A percentile compares a stretch with the other conserved stretches of the same genome.
phyloP scores from a whole-genome alignment of 805 yeast species.

The Clavispora carvajalis region DNA sequence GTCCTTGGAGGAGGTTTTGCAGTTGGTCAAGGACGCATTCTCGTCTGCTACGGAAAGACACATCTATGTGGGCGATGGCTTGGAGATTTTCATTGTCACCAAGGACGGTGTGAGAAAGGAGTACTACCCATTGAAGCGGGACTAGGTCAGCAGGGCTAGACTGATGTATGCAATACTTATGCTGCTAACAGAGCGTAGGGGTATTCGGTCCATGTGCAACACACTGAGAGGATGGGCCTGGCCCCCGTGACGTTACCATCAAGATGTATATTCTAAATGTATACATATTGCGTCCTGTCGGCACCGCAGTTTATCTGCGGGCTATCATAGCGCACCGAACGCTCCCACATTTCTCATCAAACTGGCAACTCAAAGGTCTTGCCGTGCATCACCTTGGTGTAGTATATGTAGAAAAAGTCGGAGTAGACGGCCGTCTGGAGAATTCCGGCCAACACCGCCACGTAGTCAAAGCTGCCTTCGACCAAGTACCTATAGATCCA shows the following conservation, averaged over 20 bases:
- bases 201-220: too few species aligned
- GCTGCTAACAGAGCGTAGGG: too few species aligned
- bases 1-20: slow-evolving; percentile 76
- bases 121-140: slow-evolving; percentile 82
- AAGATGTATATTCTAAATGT: too few species aligned
- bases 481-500: slow-evolving; percentile 84
- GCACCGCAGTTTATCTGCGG: too few species aligned
- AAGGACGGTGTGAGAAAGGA: slow-evolving; percentile 88
- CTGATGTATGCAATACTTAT: background rate
- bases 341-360: too few species aligned
- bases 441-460: slow-evolving; percentile 74
- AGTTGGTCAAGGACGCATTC: slow-evolving; percentile 89
- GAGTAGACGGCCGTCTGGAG: slow-evolving; percentile 85
- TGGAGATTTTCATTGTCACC: slow-evolving; percentile 85
- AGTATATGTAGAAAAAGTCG: slow-evolving; percentile 92
- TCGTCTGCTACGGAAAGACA: slow-evolving; percentile 97
- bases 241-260: too few species aligned
- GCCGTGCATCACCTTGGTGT: slow-evolving; percentile 71
- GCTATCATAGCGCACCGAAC: too few species aligned
- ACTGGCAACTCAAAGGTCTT: slow-evolving; percentile 70
- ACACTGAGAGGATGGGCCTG: too few species aligned
- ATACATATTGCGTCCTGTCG: too few species aligned
- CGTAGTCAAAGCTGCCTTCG: slow-evolving; percentile 60
- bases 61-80: slow-evolving; percentile 95
- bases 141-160: slow-evolving; percentile 35